These are phyloP conservation scores for Penicillium rolfsii DNA, from an alignment of 2,329 filamentous ascomycete genomes.

Conservation along the genomic window DNA sequence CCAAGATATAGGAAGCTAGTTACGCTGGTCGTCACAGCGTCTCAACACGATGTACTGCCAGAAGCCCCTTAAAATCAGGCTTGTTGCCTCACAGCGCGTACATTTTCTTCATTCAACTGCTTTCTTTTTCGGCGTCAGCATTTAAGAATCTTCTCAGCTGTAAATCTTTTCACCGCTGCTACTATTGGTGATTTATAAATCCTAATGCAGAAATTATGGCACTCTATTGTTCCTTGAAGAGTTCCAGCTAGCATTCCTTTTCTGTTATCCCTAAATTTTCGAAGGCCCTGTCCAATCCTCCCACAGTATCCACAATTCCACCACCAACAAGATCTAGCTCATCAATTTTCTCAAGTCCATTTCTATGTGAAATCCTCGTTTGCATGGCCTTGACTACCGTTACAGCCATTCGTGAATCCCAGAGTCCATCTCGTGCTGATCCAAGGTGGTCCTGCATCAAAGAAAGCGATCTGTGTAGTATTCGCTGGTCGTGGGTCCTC, in stretches of 20 bases:
- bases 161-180: no score
- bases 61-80: no score
- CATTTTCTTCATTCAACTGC: no score
- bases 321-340: background rate
- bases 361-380: background rate
- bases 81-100: no score
- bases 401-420: background rate
- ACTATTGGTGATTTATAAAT: no score
- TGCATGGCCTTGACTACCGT: background rate
- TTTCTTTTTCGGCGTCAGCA: no score
- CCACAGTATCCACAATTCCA: background rate
- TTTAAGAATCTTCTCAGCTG: no score
- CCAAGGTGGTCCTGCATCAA: background rate
- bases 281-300: background rate
- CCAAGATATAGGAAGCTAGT: no score
- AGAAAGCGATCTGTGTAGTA: background rate
- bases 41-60: no score
- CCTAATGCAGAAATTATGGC: no score
- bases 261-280: background rate
- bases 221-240: background rate
- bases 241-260: background rate
- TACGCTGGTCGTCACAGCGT: no score
- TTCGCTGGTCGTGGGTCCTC: background rate
- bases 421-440: background rate
- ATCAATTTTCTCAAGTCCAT: background rate